Evolutionary conservation across 31 red algal genomes (phyloP), one percentile per base, ranked within the genome.

Genomic region (Endocladia muricata): DNA sequence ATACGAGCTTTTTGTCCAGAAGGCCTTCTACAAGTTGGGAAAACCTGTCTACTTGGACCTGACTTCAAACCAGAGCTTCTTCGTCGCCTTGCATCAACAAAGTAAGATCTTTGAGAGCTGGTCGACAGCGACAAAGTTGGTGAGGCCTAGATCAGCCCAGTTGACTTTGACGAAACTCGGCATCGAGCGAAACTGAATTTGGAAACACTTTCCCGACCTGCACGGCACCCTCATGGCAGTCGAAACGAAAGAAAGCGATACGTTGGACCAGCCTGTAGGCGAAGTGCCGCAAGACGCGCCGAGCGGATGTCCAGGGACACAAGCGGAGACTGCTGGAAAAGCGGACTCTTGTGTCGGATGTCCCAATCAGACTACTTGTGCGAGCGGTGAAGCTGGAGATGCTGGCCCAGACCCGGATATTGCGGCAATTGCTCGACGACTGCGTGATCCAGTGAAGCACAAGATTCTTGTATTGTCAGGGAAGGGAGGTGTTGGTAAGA

Each of bases 401-500:
- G 68, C 63, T 25, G 74, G 31, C 13, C 63, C 82, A 34, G 77
- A 84, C 73, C 67, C 81, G 19, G 92, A 90, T 30, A 42, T 79
- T 34, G 37, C 54, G 2, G 74, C 61, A 22, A 89, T 93, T 21
- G 54, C 77, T 3, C 47, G 61, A 17, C 76, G 88, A 11, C 59
- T 92, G 41, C 38, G 57, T 5, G 31, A 37, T 33, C 42, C 41
- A n/a, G 81, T 99, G 37, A 57, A 69, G 7, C 88, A 95, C 68
- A 88, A 91, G 39, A 62, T 99, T 22, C 83, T 99, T 17, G 91
- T 99, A n/a, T 72, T 99, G 31, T 90, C 93, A 13, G 92, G 92
- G 37, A 99, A 99, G 83, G 96, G 96, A 3, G 96, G 96, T 29
- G 92, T 94, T 9, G 96, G 96, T 8, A 99, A 99, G 59, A 88